Conservation (phyloP, 2,329 filamentous ascomycete genomes). For the Diplodia scrobiculata region DNA sequence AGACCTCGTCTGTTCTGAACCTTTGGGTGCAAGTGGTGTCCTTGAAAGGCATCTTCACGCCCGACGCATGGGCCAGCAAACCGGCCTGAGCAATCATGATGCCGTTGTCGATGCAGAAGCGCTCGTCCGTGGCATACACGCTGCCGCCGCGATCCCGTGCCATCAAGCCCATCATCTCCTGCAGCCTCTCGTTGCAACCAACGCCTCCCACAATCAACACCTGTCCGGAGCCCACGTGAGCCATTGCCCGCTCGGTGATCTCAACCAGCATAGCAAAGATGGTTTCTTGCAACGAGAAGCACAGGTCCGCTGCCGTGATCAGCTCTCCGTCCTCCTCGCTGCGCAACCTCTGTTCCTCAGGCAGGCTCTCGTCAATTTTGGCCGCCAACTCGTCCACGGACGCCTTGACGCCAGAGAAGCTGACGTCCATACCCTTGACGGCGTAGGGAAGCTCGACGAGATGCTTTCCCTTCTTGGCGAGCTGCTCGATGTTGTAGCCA, state of each 20-base stretch:
- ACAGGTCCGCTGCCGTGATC: constrained; percentile 81
- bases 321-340: constrained; percentile 55
- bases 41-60: constrained; percentile 72
- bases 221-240: constrained; percentile 86
- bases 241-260: constrained; percentile 98
- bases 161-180: constrained; percentile 99
- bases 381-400: constrained; percentile 77
- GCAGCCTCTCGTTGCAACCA: constrained; percentile 88
- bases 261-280: constrained; percentile 97
- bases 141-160: constrained; percentile 82
- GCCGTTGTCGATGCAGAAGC: constrained; percentile 98
- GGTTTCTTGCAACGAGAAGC: constrained; percentile 93
- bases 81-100: constrained; percentile 99
- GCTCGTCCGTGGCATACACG: constrained; percentile 92
- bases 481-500: constrained; percentile 96
- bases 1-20: constrained; percentile 55
- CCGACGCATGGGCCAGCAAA: constrained; percentile 78
- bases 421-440: constrained; percentile 98
- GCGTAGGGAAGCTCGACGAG: constrained; percentile 90
- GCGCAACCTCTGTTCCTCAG: constrained; percentile 46
- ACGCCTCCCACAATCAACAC: constrained; percentile 95
- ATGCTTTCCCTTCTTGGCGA: constrained; percentile 71
- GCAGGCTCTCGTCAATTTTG: constrained; percentile 55
- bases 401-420: constrained; percentile 88
- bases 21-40: constrained; percentile 71